These are phyloP conservation scores for Rutstroemia sp. DNA, from an alignment of 2,329 filamentous ascomycete species.

Conservation along the genomic window DNA sequence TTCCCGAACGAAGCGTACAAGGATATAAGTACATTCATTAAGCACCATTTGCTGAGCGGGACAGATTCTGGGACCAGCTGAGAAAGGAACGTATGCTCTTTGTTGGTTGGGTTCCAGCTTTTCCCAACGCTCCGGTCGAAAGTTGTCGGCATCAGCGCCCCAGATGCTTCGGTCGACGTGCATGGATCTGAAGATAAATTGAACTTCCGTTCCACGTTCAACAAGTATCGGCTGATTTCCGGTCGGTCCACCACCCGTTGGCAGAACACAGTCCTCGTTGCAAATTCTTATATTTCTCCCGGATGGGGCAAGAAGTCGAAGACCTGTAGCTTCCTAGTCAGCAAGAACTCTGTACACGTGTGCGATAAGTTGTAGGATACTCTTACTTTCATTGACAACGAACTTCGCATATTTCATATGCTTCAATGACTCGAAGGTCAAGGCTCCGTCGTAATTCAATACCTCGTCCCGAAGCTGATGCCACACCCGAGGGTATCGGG, in stretches of 20 bases:
- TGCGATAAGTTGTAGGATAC: neutral
- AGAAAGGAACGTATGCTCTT: neutral
- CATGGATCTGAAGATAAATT: constrained; percentile 26
- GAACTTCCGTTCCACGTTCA: constrained; percentile 13
- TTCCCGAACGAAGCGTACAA: neutral
- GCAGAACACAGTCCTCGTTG: constrained; percentile 10
- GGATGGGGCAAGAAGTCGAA: neutral
- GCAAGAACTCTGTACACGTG: no score
- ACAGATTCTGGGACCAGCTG: neutral
- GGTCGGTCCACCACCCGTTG: constrained; percentile 15
- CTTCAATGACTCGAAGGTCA: constrained; percentile 33
- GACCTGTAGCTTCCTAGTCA: neutral
- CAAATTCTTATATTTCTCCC: neutral
- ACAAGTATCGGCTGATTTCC: constrained; percentile 22
- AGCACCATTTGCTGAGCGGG: constrained; percentile 1
- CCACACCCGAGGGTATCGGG: neutral
- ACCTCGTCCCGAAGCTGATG: neutral
- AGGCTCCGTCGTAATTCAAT: neutral
- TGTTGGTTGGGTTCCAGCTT: constrained; percentile 6
- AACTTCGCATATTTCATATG: constrained; percentile 45
- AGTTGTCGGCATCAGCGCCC: constrained; percentile 31
- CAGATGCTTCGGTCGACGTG: constrained; percentile 32
- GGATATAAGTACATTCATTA: neutral
- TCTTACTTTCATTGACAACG: constrained; percentile 43
- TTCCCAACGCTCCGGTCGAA: constrained; percentile 34